Evolutionary conservation across 345 rosid genomes (phyloP).

Genomic region (Rubroshorea leprosula): DNA sequence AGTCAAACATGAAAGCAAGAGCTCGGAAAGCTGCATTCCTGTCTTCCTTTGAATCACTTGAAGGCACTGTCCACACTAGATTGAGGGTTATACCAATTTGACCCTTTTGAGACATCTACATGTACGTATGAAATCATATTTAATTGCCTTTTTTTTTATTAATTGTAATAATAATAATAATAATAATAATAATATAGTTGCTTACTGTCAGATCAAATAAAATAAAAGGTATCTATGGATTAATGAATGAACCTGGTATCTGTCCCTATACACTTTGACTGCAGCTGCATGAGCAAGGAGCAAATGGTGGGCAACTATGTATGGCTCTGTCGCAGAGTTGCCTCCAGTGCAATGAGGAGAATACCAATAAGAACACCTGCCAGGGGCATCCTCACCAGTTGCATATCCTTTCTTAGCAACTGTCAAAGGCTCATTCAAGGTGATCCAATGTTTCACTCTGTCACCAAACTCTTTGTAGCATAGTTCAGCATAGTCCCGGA

Average conservation of each 20-base stretch:
- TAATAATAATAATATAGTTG: too few relatives aligned
- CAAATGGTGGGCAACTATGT: constrained; percentile 31
- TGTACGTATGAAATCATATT: too few relatives aligned
- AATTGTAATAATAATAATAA: too few relatives aligned
- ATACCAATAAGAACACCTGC: constrained; percentile 23
- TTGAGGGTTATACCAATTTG: constrained; percentile 34
- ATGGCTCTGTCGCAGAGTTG: constrained; percentile 41
- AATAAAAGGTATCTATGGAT: too few relatives aligned
- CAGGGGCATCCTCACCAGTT: constrained; percentile 26
- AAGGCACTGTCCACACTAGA: constrained; percentile 29
- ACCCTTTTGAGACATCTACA: constrained; percentile 43
- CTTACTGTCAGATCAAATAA: too few relatives aligned
- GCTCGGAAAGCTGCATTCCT: constrained; percentile 27
- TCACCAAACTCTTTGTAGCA: constrained; percentile 35
- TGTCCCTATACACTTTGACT: constrained; percentile 15
- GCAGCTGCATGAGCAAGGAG: constrained; percentile 38
- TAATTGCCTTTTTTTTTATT: not conserved
- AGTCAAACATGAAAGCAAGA: constrained; percentile 34
- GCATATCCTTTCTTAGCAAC: constrained; percentile 17
- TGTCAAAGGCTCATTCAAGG: constrained; percentile 27
- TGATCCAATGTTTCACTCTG: constrained; percentile 29
- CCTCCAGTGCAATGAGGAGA: constrained; percentile 13
- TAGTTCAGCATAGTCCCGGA: constrained; percentile 28
- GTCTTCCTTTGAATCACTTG: constrained; percentile 17
- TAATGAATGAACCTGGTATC: constrained; percentile 23